A percentile compares a stretch with the other conserved stretches of the same genome.
Evolutionary conservation across 2,329 filamentous ascomycete species (phyloP).

Genomic region (Xylariaceae sp.): DNA sequence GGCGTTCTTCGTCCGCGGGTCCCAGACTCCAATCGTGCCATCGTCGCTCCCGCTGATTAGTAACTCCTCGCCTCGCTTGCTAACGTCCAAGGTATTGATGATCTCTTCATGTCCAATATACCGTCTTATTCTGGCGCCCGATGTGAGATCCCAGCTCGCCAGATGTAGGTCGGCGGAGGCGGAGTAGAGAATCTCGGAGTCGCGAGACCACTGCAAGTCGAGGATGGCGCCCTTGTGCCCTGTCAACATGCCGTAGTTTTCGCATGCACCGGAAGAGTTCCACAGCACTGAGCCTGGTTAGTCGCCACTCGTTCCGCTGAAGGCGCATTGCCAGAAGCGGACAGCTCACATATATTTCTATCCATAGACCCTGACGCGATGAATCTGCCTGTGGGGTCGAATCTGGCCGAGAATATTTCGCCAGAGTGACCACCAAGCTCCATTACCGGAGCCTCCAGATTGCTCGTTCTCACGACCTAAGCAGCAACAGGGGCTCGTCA

Average conservation of each 20-base stretch:
- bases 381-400: slow-evolving; percentile 80
- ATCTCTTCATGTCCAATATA: slow-evolving; percentile 93
- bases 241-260: slow-evolving; percentile 85
- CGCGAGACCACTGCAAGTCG: slow-evolving; percentile 94
- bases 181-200: slow-evolving; percentile 85
- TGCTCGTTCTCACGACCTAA: slow-evolving; percentile 75
- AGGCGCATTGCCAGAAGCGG: background rate
- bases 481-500: slow-evolving; percentile 2
- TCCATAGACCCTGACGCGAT: slow-evolving; percentile 97
- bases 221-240: slow-evolving; percentile 90
- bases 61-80: slow-evolving; percentile 83
- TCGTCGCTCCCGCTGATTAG: slow-evolving; percentile 91
- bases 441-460: slow-evolving; percentile 87
- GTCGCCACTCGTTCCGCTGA: background rate
- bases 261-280: slow-evolving; percentile 87
- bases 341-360: slow-evolving; percentile 70
- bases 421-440: slow-evolving; percentile 79
- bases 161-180: slow-evolving; percentile 91
- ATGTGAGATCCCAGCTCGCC: slow-evolving; percentile 92
- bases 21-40: slow-evolving; percentile 92
- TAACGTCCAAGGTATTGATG: slow-evolving; percentile 89
- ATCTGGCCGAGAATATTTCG: slow-evolving; percentile 86
- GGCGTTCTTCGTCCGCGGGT: slow-evolving; percentile 84
- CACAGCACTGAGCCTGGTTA: slow-evolving; percentile 66
- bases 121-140: slow-evolving; percentile 83